These are phyloP conservation scores for Fonsecaea erecta DNA, from an alignment of 2,329 filamentous ascomycete genomes.

Conservation along the genomic window DNA sequence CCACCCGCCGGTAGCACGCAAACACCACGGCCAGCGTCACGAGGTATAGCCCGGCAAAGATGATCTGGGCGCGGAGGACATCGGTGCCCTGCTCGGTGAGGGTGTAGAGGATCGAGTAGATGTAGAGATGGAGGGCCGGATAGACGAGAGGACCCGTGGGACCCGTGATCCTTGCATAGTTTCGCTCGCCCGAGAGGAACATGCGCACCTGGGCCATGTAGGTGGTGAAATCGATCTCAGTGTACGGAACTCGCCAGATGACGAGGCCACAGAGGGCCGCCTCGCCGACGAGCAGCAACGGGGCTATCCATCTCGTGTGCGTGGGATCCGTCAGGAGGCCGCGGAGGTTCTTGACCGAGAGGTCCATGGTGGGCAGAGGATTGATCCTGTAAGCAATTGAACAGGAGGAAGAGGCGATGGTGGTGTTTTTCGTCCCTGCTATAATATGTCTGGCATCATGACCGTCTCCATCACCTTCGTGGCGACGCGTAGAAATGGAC, in stretches of 20 bases:
- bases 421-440: neutral
- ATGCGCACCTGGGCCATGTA: constrained; percentile 94
- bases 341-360: constrained; percentile 39
- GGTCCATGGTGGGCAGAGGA: constrained; percentile 40
- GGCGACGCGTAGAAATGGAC: neutral
- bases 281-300: constrained; percentile 71
- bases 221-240: constrained; percentile 95
- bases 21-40: constrained; percentile 75
- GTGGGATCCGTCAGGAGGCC: constrained; percentile 58
- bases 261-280: constrained; percentile 72
- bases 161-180: constrained; percentile 84
- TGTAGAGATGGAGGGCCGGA: constrained; percentile 90
- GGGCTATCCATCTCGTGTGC: constrained; percentile 67
- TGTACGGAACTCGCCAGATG: constrained; percentile 85
- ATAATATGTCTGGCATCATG: neutral
- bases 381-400: too few species aligned
- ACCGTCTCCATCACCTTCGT: neutral
- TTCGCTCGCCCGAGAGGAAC: constrained; percentile 77
- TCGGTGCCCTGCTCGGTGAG: constrained; percentile 76
- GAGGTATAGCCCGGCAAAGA: constrained; percentile 83
- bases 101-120: constrained; percentile 78
- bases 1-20: constrained; percentile 67
- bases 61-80: constrained; percentile 77
- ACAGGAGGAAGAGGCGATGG: neutral
- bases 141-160: constrained; percentile 94